These are phyloP conservation scores for Penicillium lividum DNA, from an alignment of 495 filamentous ascomycete species.

Conservation along the genomic window DNA sequence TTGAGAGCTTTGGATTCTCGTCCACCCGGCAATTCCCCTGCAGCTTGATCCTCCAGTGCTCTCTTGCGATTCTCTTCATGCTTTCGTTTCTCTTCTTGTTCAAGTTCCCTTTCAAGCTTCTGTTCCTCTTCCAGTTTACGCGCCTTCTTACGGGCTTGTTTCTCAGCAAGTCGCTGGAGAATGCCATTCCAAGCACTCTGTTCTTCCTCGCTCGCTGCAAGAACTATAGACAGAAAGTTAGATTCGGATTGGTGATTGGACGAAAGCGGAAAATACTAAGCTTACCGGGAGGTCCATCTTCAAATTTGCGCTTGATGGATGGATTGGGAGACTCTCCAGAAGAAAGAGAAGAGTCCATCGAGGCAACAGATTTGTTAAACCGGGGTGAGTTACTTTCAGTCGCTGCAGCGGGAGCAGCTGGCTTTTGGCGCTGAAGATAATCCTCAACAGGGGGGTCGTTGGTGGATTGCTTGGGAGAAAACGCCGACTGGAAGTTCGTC, in stretches of 20 bases:
- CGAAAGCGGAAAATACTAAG: background rate
- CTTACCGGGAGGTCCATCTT: constrained; percentile 3
- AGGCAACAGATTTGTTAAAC: background rate
- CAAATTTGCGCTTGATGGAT: background rate
- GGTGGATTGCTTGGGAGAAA: background rate
- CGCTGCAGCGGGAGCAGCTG: background rate
- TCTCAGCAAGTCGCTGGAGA: constrained; percentile 8
- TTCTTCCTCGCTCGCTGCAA: constrained; percentile 15
- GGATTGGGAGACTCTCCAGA: background rate
- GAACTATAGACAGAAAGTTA: background rate
- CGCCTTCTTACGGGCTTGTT: constrained; percentile 11
- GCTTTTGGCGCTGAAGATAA: background rate
- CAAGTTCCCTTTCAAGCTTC: constrained; percentile 1
- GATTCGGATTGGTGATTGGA: background rate
- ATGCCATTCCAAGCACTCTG: constrained; percentile 24
- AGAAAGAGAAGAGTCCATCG: background rate
- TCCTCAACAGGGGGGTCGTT: background rate
- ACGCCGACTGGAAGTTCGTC: background rate
- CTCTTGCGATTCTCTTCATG: constrained; percentile 28
- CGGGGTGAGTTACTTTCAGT: background rate
- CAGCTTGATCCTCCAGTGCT: constrained; percentile 21
- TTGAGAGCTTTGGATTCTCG: constrained; percentile 28
- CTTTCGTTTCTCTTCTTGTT: constrained; percentile 25
- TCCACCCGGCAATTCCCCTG: constrained; percentile 12
- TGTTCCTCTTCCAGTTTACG: constrained; percentile 23